Percentiles rank a stretch among this genome's conserved stretches.
phyloP scores from a whole-genome alignment of 345 rosid genomes.

The Abelmoschus esculentus region DNA sequence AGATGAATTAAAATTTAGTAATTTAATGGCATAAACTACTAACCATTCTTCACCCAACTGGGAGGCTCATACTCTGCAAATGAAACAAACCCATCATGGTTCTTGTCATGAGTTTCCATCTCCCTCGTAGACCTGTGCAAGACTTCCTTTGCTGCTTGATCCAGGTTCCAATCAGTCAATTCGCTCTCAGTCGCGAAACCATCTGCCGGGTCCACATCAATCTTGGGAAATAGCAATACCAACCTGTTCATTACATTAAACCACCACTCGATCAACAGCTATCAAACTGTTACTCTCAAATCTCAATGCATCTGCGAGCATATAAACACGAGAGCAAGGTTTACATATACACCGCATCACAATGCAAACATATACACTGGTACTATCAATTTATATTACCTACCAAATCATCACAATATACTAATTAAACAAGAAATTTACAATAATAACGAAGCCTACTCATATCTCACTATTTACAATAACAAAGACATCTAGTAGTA shows the following conservation, averaged over 20 bases:
- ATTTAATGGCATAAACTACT: background rate
- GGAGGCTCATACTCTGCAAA: slow-evolving; percentile 90
- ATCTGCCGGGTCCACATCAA: slow-evolving; percentile 73
- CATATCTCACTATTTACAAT: background rate
- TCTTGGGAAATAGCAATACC: slow-evolving; percentile 76
- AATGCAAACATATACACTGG: background rate
- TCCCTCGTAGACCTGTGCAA: slow-evolving; percentile 80
- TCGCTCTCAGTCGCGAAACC: slow-evolving; percentile 69
- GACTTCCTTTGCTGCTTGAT: slow-evolving; percentile 64
- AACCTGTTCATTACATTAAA: slow-evolving; percentile 32
- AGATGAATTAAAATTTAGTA: background rate
- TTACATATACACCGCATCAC: background rate
- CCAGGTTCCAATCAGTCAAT: slow-evolving; percentile 79
- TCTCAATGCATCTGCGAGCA: background rate
- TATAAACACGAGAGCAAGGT: background rate
- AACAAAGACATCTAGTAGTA: background rate
- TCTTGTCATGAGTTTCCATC: slow-evolving; percentile 84
- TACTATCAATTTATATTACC: background rate
- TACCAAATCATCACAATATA: background rate
- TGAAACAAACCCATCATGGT: slow-evolving; percentile 72
- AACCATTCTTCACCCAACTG: slow-evolving; percentile 76
- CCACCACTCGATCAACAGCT: background rate
- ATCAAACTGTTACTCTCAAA: background rate
- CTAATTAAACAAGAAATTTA: background rate
- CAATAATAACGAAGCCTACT: background rate